phyloP scores from a whole-genome alignment of 2,329 filamentous ascomycete genomes.

The Conoideocrella luteorostrata region DNA sequence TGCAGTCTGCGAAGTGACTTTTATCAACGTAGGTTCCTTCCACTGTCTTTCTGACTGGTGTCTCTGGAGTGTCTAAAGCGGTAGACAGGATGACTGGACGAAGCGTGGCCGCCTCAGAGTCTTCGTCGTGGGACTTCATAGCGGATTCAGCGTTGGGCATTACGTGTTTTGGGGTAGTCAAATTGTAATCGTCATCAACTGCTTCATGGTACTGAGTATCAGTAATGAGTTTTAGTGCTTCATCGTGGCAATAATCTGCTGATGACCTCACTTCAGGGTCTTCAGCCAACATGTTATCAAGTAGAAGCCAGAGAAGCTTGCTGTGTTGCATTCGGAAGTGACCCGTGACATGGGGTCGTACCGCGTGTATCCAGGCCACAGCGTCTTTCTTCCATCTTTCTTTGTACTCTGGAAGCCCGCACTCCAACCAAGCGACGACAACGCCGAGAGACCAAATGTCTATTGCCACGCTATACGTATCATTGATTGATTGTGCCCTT shows the following conservation, averaged over 20 bases:
- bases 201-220: no score
- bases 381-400: neutral
- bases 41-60: no score
- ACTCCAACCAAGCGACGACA: slow-evolving; percentile 37
- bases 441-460: slow-evolving; percentile 91
- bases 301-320: neutral
- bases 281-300: neutral
- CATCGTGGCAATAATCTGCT: neutral
- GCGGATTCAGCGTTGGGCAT: no score
- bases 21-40: no score
- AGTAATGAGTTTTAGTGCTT: neutral
- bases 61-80: no score
- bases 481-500: slow-evolving; percentile 53
- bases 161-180: no score
- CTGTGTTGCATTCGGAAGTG: neutral
- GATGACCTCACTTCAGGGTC: neutral
- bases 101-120: no score
- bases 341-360: neutral
- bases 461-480: slow-evolving; percentile 66
- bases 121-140: no score
- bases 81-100: no score
- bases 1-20: no score
- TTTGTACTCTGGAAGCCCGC: slow-evolving; percentile 8
- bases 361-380: neutral
- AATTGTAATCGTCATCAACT: no score